Conservation (phyloP, 192 early-diverging fungal genomes). For the Cetraspora pellucida region DNA sequence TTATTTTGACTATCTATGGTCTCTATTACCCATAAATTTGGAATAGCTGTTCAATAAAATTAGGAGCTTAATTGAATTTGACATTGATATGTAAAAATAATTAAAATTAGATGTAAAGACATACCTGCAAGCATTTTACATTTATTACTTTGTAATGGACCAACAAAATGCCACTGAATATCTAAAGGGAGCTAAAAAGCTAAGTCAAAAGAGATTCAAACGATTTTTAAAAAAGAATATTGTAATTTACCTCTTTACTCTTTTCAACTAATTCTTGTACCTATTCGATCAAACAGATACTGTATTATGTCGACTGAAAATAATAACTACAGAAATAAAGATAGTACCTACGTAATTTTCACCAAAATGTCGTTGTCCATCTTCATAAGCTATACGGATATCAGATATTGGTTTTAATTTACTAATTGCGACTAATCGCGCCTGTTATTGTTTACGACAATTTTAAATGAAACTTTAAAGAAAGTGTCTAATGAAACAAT, state of each 20-base stretch:
- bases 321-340: conserved; percentile 40
- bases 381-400: conserved; percentile 73
- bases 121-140: conserved; percentile 81
- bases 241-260: conserved; percentile 58
- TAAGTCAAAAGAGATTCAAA: conserved; percentile 8
- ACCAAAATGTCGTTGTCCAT: conserved; percentile 94
- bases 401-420: conserved; percentile 89
- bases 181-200: conserved; percentile 69
- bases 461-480: not conserved
- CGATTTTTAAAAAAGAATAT: not conserved
- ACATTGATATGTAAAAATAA: not conserved
- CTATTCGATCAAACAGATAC: conserved; percentile 38
- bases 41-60: conserved; percentile 52
- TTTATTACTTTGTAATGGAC: conserved; percentile 96
- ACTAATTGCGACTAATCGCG: conserved; percentile 88
- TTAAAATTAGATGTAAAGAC: not conserved
- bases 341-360: conserved; percentile 83
- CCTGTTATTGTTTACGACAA: conserved; percentile 26
- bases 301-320: not conserved
- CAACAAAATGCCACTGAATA: conserved; percentile 98
- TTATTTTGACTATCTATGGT: conserved; percentile 87
- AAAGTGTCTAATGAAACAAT: not conserved
- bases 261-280: conserved; percentile 96
- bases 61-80: not conserved
- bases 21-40: conserved; percentile 91